Base-by-base conservation (phyloP, 495 filamentous ascomycete species). In the Penicillium roqueforti region DNA sequence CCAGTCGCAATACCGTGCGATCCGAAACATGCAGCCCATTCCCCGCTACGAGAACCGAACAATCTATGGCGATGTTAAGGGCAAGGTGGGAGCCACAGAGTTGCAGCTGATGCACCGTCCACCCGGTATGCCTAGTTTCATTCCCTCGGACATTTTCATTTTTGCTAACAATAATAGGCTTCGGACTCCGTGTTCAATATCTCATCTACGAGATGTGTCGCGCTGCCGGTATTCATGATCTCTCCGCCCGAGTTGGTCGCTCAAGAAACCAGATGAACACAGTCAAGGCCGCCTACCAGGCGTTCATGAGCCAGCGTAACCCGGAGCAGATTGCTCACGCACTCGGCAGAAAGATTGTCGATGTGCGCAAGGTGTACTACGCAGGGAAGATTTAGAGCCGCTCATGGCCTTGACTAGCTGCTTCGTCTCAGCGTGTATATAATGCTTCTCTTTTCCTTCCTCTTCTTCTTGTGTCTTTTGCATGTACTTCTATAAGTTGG, bases 331-430 rank as follows among this genome's bases (percentile, higher is more conserved):
- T 98, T 66, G 93, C 93, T 40, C 75, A 85, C 28, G 92, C 86
- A 37, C 73, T 90, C 47, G 92, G 93, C 40, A 91, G 84, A 80
- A 98, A 98, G 80, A 70, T 98, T 59, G 91, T 97, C 16, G 93
- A 98, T 77, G 87, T 92, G 42, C 78, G 93, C 63, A 97, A 91
- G 78, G 93, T 97, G 63, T 99, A 99, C 75, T 97, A 97, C 75
- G 89, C 87, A 16, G 91, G 92, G 10, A 80, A 79, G 67, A 77
- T 83, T 61, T 80, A 73, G 58, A 60, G 55, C 61, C 57, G 57
- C 66, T 42, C 4, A 5, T 55, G 62, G 46, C 58, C 59, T 58
- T 57, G 31, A 60, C 53, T 59, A 55, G 58, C 50, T 58, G 60
- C 55, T 54, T 58, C 57, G 44, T 55, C 50, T 51, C 57, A 58